Evolutionary conservation across 2,329 filamentous ascomycete species (phyloP).

Genomic region (Ophiostoma sp.): DNA sequence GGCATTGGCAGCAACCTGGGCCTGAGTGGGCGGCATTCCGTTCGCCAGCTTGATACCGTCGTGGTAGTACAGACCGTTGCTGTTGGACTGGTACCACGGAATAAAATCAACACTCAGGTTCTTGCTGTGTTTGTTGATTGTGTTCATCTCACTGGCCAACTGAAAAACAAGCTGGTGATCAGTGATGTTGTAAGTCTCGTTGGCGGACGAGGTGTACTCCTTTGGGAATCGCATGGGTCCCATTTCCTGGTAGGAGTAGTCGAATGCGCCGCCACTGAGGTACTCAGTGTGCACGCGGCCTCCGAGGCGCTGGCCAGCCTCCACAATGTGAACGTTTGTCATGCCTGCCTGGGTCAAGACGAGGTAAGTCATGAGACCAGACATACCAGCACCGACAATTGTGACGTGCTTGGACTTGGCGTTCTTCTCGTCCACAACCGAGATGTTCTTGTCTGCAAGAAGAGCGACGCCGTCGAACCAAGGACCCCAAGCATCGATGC

Average conservation of each 20-base stretch:
- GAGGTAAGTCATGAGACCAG: conserved; percentile 6
- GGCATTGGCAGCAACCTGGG: conserved; percentile 1
- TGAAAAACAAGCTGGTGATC: conserved; percentile 15
- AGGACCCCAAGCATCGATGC: conserved; percentile 1
- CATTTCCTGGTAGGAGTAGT: conserved; percentile 16
- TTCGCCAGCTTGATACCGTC: conserved; percentile 6
- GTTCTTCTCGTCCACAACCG: not conserved
- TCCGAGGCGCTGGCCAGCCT: conserved; percentile 10
- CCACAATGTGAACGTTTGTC: conserved; percentile 7
- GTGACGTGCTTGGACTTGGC: not conserved
- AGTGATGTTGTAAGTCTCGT: conserved; percentile 14
- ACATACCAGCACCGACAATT: conserved; percentile 10
- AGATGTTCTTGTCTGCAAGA: not conserved
- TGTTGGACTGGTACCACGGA: conserved; percentile 11
- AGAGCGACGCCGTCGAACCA: conserved; percentile 12
- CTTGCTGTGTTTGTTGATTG: conserved; percentile 11
- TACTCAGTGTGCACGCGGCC: conserved; percentile 12
- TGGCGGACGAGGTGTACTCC: conserved; percentile 1
- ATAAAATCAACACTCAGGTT: conserved; percentile 13
- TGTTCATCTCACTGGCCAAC: conserved; percentile 13
- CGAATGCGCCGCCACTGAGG: conserved; percentile 7
- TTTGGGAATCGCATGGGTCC: conserved; percentile 11
- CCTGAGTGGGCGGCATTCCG: conserved; percentile 1
- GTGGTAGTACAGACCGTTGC: not conserved
- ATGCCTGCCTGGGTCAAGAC: conserved; percentile 11